A percentile compares a stretch with the other conserved stretches of the same genome.
These are phyloP conservation scores for Canavalia ensiformis DNA, from an alignment of 306 rosid genomes.

Conservation along the genomic window DNA sequence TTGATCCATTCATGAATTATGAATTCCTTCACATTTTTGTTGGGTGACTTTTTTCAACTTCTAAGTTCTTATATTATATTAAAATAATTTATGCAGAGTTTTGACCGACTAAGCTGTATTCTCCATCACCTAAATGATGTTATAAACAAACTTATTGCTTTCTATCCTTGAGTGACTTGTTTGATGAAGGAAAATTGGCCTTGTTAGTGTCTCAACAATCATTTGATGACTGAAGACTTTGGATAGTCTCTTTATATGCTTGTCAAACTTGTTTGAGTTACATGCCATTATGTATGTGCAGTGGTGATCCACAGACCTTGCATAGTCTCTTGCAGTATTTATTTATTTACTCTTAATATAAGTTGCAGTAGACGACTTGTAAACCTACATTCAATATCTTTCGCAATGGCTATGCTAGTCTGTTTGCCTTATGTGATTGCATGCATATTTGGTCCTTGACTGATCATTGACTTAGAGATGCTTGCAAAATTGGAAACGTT, in stretches of 20 bases:
- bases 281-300: constrained; percentile 19
- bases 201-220: constrained; percentile 16
- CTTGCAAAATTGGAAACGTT: constrained; percentile 4
- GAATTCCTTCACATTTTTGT: constrained; percentile 33
- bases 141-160: constrained; percentile 13
- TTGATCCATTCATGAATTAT: constrained; percentile 25
- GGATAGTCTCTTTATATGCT: constrained; percentile 27
- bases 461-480: constrained; percentile 24
- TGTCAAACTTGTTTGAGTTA: constrained; percentile 13
- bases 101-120: constrained; percentile 31
- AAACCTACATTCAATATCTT: constrained; percentile 9
- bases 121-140: constrained; percentile 2
- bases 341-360: constrained; percentile 27
- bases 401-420: constrained; percentile 23
- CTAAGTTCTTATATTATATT: constrained; percentile 8
- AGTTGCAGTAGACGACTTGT: constrained; percentile 17
- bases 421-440: constrained; percentile 16
- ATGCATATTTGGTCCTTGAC: constrained; percentile 26
- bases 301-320: constrained; percentile 13
- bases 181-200: constrained; percentile 36
- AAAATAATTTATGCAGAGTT: not conserved
- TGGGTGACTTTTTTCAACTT: not conserved
- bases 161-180: constrained; percentile 19
- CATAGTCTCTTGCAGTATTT: constrained; percentile 3
- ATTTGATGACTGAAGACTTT: constrained; percentile 30